Percentiles rank a stretch among this genome's conserved stretches.
phyloP scores from a whole-genome alignment of 2,329 filamentous ascomycete species.

The Claviceps arundinis region DNA sequence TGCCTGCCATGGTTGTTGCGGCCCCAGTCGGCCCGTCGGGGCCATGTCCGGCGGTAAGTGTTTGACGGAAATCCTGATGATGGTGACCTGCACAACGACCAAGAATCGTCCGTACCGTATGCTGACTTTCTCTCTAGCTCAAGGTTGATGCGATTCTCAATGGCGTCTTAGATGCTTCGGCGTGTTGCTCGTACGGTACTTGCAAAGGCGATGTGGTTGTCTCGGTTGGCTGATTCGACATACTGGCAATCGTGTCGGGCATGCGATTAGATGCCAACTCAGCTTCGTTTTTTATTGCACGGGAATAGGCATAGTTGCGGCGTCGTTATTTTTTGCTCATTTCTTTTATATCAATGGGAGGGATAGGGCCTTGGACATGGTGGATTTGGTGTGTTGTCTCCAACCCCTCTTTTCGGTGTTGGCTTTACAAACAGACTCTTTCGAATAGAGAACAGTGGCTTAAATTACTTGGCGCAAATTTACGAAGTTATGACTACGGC shows the following conservation, averaged over 20 bases:
- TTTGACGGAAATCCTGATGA: neutral
- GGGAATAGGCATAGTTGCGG: neutral
- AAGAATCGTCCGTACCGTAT: neutral
- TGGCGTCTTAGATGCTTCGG: constrained; percentile 32
- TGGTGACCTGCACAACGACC: too few species aligned
- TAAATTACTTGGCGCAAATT: neutral
- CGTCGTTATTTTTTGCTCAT: neutral
- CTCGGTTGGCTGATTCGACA: constrained; percentile 20
- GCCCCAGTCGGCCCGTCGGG: constrained; percentile 19
- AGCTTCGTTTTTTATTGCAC: neutral
- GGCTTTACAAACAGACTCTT: neutral
- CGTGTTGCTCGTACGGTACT: constrained; percentile 40
- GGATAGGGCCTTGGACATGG: too few species aligned
- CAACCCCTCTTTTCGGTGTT: neutral
- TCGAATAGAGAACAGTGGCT: neutral
- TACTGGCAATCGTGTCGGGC: neutral
- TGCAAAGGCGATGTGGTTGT: constrained; percentile 30
- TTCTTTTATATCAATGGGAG: neutral
- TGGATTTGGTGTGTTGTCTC: neutral
- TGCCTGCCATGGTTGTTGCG: constrained; percentile 8
- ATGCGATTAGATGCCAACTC: neutral
- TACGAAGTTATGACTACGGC: neutral
- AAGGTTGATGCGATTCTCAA: constrained; percentile 32
- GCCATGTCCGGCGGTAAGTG: constrained; percentile 22
- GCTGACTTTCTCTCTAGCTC: constrained; percentile 9